A percentile compares a stretch with the other conserved stretches of the same genome.
phyloP scores from a whole-genome alignment of 176 grass and related monocot genomes.

The Oryza australiensis region DNA sequence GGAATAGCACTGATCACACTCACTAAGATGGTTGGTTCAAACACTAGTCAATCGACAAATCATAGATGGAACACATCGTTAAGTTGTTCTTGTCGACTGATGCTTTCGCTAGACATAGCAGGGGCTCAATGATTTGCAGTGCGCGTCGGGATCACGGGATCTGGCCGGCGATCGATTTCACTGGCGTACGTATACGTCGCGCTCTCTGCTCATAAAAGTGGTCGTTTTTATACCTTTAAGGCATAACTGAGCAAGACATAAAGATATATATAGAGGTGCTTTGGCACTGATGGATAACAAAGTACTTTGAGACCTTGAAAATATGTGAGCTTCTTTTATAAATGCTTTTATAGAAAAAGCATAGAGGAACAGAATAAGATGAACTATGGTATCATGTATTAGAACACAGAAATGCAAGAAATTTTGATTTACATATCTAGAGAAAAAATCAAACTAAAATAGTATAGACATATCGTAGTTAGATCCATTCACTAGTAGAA shows the following conservation, averaged over 20 bases:
- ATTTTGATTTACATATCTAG: too few species aligned
- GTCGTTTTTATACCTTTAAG: background rate
- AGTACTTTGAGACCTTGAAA: too few species aligned
- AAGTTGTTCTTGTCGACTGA: background rate
- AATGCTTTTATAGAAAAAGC: too few species aligned
- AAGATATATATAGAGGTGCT: too few species aligned
- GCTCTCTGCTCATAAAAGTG: background rate
- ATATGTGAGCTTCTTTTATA: too few species aligned
- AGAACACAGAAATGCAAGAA: too few species aligned
- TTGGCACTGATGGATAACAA: too few species aligned
- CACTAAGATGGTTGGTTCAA: constrained; percentile 29
- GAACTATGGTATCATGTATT: too few species aligned
- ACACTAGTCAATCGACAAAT: constrained; percentile 30
- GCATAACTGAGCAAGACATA: background rate
- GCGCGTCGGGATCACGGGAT: background rate
- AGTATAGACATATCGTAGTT: too few species aligned
- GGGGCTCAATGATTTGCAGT: background rate
- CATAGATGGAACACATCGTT: background rate
- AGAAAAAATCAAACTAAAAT: too few species aligned
- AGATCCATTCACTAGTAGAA: too few species aligned
- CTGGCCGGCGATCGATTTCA: background rate
- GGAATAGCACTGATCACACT: background rate
- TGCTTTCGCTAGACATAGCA: background rate
- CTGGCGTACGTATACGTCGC: background rate
- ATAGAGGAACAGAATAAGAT: too few species aligned